A percentile compares a stretch with the other conserved stretches of the same genome.
These are phyloP conservation scores for Westerdykella ornata DNA, from an alignment of 2,329 filamentous ascomycete genomes.

Conservation along the genomic window DNA sequence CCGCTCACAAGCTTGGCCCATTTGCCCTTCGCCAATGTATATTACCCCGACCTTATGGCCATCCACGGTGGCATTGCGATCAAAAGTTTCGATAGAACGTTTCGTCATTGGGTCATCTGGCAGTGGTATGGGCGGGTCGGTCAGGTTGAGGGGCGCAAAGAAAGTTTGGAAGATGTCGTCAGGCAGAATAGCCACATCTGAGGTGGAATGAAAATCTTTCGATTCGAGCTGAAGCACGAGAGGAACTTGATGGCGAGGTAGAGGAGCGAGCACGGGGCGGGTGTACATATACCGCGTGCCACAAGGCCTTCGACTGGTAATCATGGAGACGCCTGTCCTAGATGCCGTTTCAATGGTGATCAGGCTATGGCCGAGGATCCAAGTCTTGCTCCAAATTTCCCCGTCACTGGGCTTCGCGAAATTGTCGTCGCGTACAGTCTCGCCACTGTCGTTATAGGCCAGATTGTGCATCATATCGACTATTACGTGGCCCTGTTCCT, in stretches of 20 bases:
- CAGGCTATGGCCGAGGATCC: slow-evolving; percentile 68
- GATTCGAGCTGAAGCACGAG: slow-evolving; percentile 36
- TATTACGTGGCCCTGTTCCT: slow-evolving; percentile 89
- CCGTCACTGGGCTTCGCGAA: slow-evolving; percentile 61
- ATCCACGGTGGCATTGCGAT: slow-evolving; percentile 82
- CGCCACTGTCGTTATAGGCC: slow-evolving; percentile 76
- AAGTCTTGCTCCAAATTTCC: slow-evolving; percentile 59
- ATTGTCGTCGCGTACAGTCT: slow-evolving; percentile 60
- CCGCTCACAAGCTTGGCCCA: slow-evolving; percentile 64
- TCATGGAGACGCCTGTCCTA: slow-evolving; percentile 60
- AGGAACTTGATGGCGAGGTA: slow-evolving; percentile 39
- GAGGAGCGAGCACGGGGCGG: slow-evolving; percentile 32
- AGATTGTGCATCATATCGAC: slow-evolving; percentile 92
- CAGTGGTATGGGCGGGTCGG: slow-evolving; percentile 63
- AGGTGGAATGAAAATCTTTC: slow-evolving; percentile 41
- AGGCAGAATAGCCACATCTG: slow-evolving; percentile 59
- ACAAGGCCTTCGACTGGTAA: slow-evolving; percentile 62
- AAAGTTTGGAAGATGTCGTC: slow-evolving; percentile 67
- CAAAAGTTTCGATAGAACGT: slow-evolving; percentile 73
- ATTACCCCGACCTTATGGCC: slow-evolving; percentile 93
- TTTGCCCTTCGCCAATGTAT: slow-evolving; percentile 70
- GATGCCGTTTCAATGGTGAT: slow-evolving; percentile 67
- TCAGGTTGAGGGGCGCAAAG: slow-evolving; percentile 47
- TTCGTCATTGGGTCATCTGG: slow-evolving; percentile 63
- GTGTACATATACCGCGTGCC: slow-evolving; percentile 39